Evolutionary conservation across 352 stramenopile species (phyloP).

Genomic region (Plasmopara muralis): DNA sequence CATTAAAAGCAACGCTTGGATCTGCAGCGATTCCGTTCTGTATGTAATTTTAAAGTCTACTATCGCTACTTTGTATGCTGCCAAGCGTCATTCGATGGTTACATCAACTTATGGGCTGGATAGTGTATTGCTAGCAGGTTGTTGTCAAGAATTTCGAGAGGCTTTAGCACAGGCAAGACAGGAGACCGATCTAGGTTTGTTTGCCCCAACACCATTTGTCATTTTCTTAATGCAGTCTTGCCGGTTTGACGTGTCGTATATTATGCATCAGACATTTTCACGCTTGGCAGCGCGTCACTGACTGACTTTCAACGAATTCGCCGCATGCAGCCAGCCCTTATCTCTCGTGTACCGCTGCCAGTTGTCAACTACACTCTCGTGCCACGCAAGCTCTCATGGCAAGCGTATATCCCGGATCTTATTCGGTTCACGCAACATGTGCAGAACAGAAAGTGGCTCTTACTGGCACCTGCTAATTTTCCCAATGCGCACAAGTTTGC

Average conservation of each 20-base stretch:
- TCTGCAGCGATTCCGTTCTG: conserved; percentile 74
- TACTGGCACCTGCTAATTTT: conserved; percentile 43
- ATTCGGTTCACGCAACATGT: conserved; percentile 44
- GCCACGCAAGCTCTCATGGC: conserved; percentile 42
- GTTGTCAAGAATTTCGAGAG: conserved; percentile 42
- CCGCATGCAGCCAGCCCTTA: conserved; percentile 29
- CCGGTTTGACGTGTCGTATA: background rate
- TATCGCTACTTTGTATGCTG: background rate
- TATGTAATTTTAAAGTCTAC: conserved; percentile 17
- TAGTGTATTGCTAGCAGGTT: conserved; percentile 60
- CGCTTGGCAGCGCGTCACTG: conserved; percentile 62
- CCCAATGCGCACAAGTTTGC: conserved; percentile 38
- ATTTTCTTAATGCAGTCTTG: background rate
- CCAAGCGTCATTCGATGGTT: no score
- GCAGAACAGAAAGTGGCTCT: conserved; percentile 47
- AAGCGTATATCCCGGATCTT: conserved; percentile 40
- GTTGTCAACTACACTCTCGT: conserved; percentile 57
- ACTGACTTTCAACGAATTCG: conserved; percentile 61
- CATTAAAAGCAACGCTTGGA: conserved; percentile 51
- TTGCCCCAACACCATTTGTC: background rate
- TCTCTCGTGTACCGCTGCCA: conserved; percentile 48
- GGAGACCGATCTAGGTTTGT: conserved; percentile 43
- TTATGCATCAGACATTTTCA: conserved; percentile 48
- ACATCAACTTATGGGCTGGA: background rate
- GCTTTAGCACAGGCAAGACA: conserved; percentile 40